Conservation (phyloP, 345 rosid species). For the Limnanthes douglasii region DNA sequence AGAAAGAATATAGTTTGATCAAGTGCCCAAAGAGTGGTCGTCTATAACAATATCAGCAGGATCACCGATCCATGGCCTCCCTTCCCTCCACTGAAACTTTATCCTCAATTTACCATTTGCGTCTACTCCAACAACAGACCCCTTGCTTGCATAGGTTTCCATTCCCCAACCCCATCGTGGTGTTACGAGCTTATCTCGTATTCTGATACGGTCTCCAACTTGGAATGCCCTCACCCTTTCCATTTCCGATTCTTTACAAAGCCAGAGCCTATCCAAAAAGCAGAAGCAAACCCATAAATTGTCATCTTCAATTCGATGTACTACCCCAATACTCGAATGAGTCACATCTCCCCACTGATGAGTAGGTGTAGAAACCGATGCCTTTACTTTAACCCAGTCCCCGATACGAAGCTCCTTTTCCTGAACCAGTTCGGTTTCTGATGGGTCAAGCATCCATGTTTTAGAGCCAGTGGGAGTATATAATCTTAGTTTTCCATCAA, state of each 20-base stretch:
- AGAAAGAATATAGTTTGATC: too few relatives aligned
- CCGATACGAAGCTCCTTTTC: constrained; percentile 75
- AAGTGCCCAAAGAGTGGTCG: too few relatives aligned
- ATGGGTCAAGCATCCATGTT: constrained; percentile 96
- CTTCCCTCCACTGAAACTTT: constrained; percentile 94
- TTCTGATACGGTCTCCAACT: constrained; percentile 65
- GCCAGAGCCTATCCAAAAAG: constrained; percentile 87
- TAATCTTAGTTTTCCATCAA: constrained; percentile 87
- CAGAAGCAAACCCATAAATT: constrained; percentile 79
- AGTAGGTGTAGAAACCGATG: constrained; percentile 49
- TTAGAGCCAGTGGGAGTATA: constrained; percentile 82
- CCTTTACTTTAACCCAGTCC: constrained; percentile 76
- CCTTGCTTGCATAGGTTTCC: constrained; percentile 95
- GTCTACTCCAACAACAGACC: constrained; percentile 82
- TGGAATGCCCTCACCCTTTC: constrained; percentile 57
- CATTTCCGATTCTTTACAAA: constrained; percentile 81
- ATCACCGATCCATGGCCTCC: constrained; percentile 92
- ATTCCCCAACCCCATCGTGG: constrained; percentile 99
- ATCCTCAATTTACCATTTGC: constrained; percentile 89
- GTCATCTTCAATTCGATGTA: constrained; percentile 68
- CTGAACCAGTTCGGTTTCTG: constrained; percentile 71
- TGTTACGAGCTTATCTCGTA: constrained; percentile 51
- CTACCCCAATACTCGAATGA: constrained; percentile 83
- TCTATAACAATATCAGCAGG: constrained; percentile 85
- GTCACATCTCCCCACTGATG: constrained; percentile 97